Evolutionary conservation across 1,284 basidiomycete species (phyloP), one percentile per base, ranked within the genome.

Genomic region (Austroboletus rostrupii): DNA sequence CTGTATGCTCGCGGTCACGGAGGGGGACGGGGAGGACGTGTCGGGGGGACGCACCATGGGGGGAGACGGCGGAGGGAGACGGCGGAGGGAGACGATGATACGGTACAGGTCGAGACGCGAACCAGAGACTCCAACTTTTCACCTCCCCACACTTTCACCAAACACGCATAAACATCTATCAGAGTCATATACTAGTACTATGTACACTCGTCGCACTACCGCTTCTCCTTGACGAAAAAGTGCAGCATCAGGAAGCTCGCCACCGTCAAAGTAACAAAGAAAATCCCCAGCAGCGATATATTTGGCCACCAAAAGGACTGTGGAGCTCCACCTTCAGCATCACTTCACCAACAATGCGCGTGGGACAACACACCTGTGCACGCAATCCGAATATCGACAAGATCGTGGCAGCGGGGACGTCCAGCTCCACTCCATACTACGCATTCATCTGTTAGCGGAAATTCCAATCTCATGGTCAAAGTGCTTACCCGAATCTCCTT

Each of bases 261-360:
- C 5, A 80, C 61, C 4, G 87, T 90, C 69, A 92, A 92, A 2
- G 75, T 69, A 31, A 79, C 83, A 60, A 96, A 93, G 72, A 92
- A 92, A 45, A 92, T 90, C 7, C 77, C 83, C 5, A 97, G 76
- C 0, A 94, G 71, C 1, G 85, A 77, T 43, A 93, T 87, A 66
- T 97, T 92, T 0, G 93, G 93, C 88, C 88, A 96, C 93, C 93
- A 97, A 76, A 94, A 97, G 0, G 92, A 90, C 83, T 95, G 61
- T 6, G 46, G 31, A 12, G 9, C 16, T 40, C 23, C 23, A 26
- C 23, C 23, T 26, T 69, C 40, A 62, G 32, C 39, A 10, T 43
- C 17, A 20, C 21, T 47, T 31, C 36, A 35, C 21, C 5, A 33
- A 35, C 16, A 28, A 40, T 43, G 31, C 9, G 29, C 20, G 20